Evolutionary conservation across 768 basidiomycete species (phyloP), one percentile per base, ranked within the genome.

Genomic region (Suillus hirtellus): DNA sequence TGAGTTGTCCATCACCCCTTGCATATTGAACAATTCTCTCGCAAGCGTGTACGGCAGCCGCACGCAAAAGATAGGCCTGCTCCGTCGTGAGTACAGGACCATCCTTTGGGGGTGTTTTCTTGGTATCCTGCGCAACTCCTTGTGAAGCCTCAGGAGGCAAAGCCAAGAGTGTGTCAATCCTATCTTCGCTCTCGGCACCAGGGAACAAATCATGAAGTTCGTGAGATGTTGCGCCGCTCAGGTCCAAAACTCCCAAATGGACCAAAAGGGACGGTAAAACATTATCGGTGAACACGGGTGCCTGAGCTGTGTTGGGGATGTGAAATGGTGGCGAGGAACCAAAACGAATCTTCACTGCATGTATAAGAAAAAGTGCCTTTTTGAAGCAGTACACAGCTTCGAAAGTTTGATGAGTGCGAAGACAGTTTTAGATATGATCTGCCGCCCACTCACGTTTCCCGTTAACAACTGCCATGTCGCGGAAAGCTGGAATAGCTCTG

Each of bases 381-480:
- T 94, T 95, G 82, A 94, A 93, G 71, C 92, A 86, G 76, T 93
- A 95, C 27, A 94, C 81, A n/a, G 85, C 92, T 93, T 42, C 62
- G 53, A 27, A 49, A 27, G 38, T 58, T 31, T 17, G 43, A 37
- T 54, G 38, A 56, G 53, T 58, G 4, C 62, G 56, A 43, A 24
- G 15, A 27, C 38, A 65, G 53, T 49, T 55, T 27, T 46, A 35
- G 24, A n/a, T 43, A 58, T 49, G 44, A 62, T 60, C 43, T n/a
- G 63, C 68, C 55, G 64, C 60, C 58, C 37, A 71, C 75, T 67
- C 60, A 92, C 92, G 82, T 74, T 82, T 79, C 38, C 81, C 86
- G 49, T 90, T 74, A 11, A 95, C 85, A 6, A 82, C 62, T 31
- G 83, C 80, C 86, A 91, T 89, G 72, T 96, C 94, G 61, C 80